Base-by-base conservation (phyloP, 768 basidiomycete species). In the Termitomyces sp. region DNA sequence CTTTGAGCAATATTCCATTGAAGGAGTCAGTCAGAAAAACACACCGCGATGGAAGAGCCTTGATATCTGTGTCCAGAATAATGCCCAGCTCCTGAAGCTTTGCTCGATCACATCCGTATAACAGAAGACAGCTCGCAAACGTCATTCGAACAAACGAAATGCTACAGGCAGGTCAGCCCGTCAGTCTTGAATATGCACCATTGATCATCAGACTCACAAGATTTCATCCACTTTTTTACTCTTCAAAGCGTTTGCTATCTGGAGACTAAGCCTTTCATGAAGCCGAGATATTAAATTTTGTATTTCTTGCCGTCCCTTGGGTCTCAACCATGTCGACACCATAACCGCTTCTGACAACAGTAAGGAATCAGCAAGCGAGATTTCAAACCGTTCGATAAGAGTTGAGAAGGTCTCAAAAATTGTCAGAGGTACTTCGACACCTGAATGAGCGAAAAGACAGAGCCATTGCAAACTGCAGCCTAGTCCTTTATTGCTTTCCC, bases 51-150 rank as follows among this genome's bases (percentile, higher is more conserved):
- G 83, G 84, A 32, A 88, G 71, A 39, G 73, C 63, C 7, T 68
- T 67, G 2, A 81, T 67, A 50, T 88, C 84, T 10, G 71, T 67
- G 22, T 80, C 68, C 22, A 66, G 56, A 18, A 89, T 66, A 54
- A 91, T 61, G 1, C 72, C 75, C n/a, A 73, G 58, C 11, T 73
- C 68, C 3, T 75, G 50, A 5, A 88, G 69, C 35, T 70, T 73
- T 3, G 65, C 62, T 43, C 84, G 71, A 42, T 86, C 82, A 59
- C 85, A 89, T 7, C 89, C 89, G 60, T 83, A 88, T 23, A 88
- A 63, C 3, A 88, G 66, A 36, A 89, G 72, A 66, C 83, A 88
- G 10, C 77, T 70, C 15, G 79, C 80, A 27, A 91, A 64, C 2
- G 83, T 84, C n/a, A 76, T 72, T 5, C 85, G 78, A 45, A 91